Evolutionary conservation across 139 green algal species (phyloP), one percentile per base, ranked within the genome.

Genomic region (Chlamydomonas sphaeroides): DNA sequence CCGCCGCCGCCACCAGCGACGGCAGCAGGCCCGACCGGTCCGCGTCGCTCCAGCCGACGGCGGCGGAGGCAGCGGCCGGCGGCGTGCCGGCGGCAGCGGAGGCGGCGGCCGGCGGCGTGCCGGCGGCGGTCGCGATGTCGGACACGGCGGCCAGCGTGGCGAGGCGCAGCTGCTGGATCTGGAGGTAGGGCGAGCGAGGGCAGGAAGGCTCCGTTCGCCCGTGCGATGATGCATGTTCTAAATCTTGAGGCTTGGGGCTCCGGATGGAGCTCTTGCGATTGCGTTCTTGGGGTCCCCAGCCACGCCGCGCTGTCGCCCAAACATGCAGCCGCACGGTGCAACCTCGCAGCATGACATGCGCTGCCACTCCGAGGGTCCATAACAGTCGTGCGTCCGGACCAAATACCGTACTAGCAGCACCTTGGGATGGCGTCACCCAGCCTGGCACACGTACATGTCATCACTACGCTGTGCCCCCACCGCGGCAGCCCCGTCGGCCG

Each of bases 11-110:
- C 32, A 70, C 74, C 57, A 70, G 32, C 28, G 25, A 59, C 59
- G 74, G 74, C 59, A 80, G 59, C 39, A 80, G 17, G n/a, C 20
- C 41, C 59, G 57, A 39, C 59, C 74, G 74, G 30, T 80, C 74
- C 20, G 39, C 32, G 20, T 71, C 74, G 33, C 74, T 61, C 74
- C 74, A 80, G 10, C 74, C 65, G 23, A 25, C 74, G 11, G 17
- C 11, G 5, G 1, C 26, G 3, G 28, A 11, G 5, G 72, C 36
- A 14, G 25, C 26, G n/a, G 56, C 26, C 56, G 26, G 17, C n/a
- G 61, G 3, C 35, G 20, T 20, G 25, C 21, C 45, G 48, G 45
- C 11, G 45, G 14, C 45, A 23, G 41, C 25, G 23, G 67, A 17
- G 6, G 25, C 11, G 26, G 67, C 26, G 8, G 39, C 39, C 18